These are phyloP conservation scores for Psilocybe mexicana DNA, from an alignment of 1,284 basidiomycete species.

Conservation along the genomic window DNA sequence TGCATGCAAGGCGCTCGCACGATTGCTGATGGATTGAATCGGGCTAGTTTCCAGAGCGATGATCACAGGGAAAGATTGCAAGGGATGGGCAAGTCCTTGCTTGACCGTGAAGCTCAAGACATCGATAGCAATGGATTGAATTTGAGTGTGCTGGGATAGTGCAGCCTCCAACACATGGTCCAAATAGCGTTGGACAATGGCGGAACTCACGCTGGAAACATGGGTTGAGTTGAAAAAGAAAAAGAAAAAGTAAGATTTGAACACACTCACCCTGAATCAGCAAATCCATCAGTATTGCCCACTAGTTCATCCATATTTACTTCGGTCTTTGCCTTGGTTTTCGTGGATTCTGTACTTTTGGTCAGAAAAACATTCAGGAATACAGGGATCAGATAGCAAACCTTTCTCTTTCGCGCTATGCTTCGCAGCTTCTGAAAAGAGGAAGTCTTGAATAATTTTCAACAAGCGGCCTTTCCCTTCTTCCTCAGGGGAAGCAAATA, in stretches of 20 bases:
- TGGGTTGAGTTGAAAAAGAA: background rate
- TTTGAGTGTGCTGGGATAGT: slow-evolving; percentile 64
- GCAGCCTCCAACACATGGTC: slow-evolving; percentile 81
- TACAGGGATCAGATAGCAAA: slow-evolving; percentile 21
- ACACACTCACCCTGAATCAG: slow-evolving; percentile 82
- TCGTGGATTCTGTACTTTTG: slow-evolving; percentile 32
- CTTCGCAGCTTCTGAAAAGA: slow-evolving; percentile 79
- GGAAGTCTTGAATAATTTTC: slow-evolving; percentile 88
- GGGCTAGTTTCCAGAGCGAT: slow-evolving; percentile 91
- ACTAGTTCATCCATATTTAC: slow-evolving; percentile 92
- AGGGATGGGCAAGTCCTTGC: slow-evolving; percentile 93
- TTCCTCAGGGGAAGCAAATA: slow-evolving; percentile 73
- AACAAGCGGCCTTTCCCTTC: slow-evolving; percentile 77
- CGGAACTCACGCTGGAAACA: slow-evolving; percentile 78
- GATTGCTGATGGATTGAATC: slow-evolving; percentile 58
- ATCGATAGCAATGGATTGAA: slow-evolving; percentile 87
- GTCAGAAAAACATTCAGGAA: background rate
- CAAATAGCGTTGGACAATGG: slow-evolving; percentile 91
- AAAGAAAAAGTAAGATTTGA: background rate
- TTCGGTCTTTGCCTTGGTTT: slow-evolving; percentile 50
- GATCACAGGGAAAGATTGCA: slow-evolving; percentile 91
- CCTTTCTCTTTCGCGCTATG: slow-evolving; percentile 70
- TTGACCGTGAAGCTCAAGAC: slow-evolving; percentile 91
- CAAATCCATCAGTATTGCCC: slow-evolving; percentile 92
- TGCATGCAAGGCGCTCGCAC: slow-evolving; percentile 81